Percentiles rank a stretch among this genome's conserved stretches.
Conservation (phyloP, 108 stramenopile species). For the Mayamaea pseudoterrestris region DNA sequence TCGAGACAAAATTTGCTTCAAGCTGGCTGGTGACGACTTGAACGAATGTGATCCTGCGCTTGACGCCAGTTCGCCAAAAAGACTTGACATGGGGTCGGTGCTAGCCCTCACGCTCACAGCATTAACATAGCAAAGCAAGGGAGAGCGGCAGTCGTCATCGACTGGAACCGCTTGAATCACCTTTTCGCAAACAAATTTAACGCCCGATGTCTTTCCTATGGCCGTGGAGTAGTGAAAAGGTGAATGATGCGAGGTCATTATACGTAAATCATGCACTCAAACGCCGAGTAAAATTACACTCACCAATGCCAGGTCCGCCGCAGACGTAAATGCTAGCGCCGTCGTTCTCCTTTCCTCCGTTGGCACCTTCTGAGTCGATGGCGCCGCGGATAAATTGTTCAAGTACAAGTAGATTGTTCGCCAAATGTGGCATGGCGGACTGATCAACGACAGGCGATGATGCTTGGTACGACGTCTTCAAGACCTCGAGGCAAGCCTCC, state of each 20-base stretch:
- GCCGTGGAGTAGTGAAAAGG: too few relatives aligned
- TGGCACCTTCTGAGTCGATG: neutral
- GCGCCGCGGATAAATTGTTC: neutral
- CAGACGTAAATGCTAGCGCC: neutral
- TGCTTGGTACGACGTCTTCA: conserved; percentile 1
- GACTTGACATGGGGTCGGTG: neutral
- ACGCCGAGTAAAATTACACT: too few relatives aligned
- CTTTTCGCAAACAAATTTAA: conserved; percentile 4
- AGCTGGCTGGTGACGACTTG: neutral
- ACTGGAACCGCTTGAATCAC: neutral
- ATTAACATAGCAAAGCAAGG: neutral
- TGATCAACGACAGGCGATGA: too few relatives aligned
- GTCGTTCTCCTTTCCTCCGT: neutral
- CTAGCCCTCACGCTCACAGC: neutral
- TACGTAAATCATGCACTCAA: too few relatives aligned
- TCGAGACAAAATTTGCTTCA: neutral
- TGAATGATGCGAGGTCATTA: too few relatives aligned
- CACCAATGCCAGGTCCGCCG: neutral
- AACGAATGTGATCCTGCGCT: conserved; percentile 3
- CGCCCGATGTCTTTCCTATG: conserved; percentile 45
- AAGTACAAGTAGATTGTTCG: neutral
- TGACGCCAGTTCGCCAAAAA: neutral
- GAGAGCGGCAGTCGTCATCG: too few relatives aligned
- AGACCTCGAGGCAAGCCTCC: neutral
- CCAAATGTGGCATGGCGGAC: too few relatives aligned